phyloP scores from a whole-genome alignment of 116 monocot genomes.

The Phalaenopsis hybrid region DNA sequence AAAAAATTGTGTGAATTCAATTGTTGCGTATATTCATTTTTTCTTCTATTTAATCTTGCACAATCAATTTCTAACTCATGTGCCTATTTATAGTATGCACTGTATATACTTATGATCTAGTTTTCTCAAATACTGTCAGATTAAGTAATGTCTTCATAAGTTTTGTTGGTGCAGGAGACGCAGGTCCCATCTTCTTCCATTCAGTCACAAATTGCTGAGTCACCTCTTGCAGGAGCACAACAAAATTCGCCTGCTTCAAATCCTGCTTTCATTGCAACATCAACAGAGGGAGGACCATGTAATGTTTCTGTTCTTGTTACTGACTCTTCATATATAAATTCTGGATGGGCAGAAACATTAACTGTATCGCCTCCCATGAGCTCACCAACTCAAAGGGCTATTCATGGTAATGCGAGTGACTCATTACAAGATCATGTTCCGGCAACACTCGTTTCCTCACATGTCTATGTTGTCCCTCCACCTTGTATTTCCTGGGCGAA shows the following conservation, averaged over 20 bases:
- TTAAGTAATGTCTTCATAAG: slow-evolving; percentile 30
- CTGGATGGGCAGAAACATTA: slow-evolving; percentile 11
- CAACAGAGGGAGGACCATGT: slow-evolving; percentile 20
- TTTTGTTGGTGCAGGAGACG: slow-evolving; percentile 14
- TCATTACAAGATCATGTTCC: slow-evolving; percentile 32
- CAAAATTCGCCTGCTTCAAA: slow-evolving; percentile 3
- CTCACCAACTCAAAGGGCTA: slow-evolving; percentile 15
- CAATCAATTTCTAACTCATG: background rate
- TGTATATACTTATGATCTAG: background rate
- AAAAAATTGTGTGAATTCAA: no score
- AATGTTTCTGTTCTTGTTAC: slow-evolving; percentile 7
- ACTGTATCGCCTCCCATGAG: slow-evolving; percentile 11
- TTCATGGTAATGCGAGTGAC: slow-evolving; percentile 26
- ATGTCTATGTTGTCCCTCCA: slow-evolving; percentile 40
- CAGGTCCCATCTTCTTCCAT: slow-evolving; percentile 20
- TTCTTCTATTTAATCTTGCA: background rate
- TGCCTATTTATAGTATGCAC: background rate
- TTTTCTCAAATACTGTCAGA: background rate
- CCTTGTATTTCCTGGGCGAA: slow-evolving; percentile 41
- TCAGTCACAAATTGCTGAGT: slow-evolving; percentile 21
- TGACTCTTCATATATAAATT: slow-evolving; percentile 17
- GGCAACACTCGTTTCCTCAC: slow-evolving; percentile 29
- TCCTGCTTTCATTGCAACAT: slow-evolving; percentile 7
- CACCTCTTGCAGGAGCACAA: background rate
- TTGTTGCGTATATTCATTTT: background rate